Evolutionary conservation across 164 flowering plant species (phyloP).

Genomic region (Amborella trichopoda): DNA sequence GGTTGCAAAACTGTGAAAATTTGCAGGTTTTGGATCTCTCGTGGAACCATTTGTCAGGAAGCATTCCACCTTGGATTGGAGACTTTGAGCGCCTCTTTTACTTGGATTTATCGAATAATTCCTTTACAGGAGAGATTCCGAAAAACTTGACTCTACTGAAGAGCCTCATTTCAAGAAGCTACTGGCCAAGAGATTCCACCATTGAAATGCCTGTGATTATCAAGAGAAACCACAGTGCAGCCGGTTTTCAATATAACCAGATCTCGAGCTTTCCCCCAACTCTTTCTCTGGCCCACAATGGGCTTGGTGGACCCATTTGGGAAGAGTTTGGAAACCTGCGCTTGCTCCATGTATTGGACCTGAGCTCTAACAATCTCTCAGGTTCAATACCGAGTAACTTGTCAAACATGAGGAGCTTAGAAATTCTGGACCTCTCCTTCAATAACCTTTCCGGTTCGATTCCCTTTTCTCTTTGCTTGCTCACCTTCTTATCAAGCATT

Average conservation of each 20-base stretch:
- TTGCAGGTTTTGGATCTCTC: slow-evolving; percentile 9
- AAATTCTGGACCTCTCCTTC: neutral
- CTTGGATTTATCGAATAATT: slow-evolving; percentile 20
- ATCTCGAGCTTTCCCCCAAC: slow-evolving; percentile 13
- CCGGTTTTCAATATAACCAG: slow-evolving; percentile 6
- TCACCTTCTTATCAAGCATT: slow-evolving; percentile 15
- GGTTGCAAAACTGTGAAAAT: slow-evolving; percentile 5
- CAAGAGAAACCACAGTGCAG: too few species aligned
- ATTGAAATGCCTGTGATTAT: too few species aligned
- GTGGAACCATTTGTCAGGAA: slow-evolving; percentile 5
- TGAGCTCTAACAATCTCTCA: slow-evolving; percentile 4
- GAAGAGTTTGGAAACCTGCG: slow-evolving; percentile 5
- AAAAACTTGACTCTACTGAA: slow-evolving; percentile 11
- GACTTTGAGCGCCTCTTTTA: slow-evolving; percentile 13
- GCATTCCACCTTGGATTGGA: slow-evolving; percentile 15
- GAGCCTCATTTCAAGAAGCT: slow-evolving; percentile 5
- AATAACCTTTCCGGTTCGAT: slow-evolving; percentile 1
- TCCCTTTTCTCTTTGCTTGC: neutral
- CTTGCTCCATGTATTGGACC: slow-evolving; percentile 11
- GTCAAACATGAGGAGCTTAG: neutral
- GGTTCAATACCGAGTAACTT: neutral
- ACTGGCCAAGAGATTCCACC: neutral
- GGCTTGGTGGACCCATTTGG: slow-evolving; percentile 9
- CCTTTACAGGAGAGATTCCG: slow-evolving; percentile 13
- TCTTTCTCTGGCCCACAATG: slow-evolving; percentile 7